Base-by-base conservation (phyloP, 345 rosid genomes). In the Lenwebbia sp. region DNA sequence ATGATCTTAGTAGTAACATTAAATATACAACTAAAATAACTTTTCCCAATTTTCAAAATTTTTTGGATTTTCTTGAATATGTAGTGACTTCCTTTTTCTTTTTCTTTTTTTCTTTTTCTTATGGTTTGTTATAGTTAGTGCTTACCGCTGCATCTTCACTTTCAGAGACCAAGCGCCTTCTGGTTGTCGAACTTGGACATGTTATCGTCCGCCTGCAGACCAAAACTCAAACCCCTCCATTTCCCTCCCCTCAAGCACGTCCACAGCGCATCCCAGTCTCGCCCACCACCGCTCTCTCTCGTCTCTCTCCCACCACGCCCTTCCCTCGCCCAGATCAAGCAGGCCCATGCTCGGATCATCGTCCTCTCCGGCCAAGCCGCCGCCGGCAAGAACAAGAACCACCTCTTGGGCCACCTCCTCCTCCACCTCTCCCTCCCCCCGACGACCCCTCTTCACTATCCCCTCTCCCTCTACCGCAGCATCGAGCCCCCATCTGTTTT, bases 341-440 rank as follows among this genome's bases (percentile, higher is more conserved):
- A 89, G 33, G 84, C 87, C 83, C 90, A 89, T 62, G 90, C 90
- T 40, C 84, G 83, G 14, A 1, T 33, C 76, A 76, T 89, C 85
- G 50, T 83, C 78, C 84, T 89, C 89, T 87, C 86, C 28, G 88
- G 90, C 76, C 30, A 19, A 47, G 54, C 84, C 21, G 1, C 75
- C 85, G n/a, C 84, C 23, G 56, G 1, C 78, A 22, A 37, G 76
- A 65, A 0, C 47, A 70, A 21, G 81, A 70, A 70, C 81, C 81
- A 57, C 40, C 89, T 87, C 86, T 11, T 83, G 54, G 87, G 86
- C 76, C 85, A 82, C 40, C 85, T 89, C 54, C 89, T 89, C 56
- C 56, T 84, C 3, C 51, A 53, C 81, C 90, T 89, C n/a, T 87
- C 89, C 30, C 62, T 85, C 60, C 47, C 85, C 60, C 85, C 86